Evolutionary conservation across 179 eudicot species (phyloP).

Genomic region (Carnegiea gigantea): DNA sequence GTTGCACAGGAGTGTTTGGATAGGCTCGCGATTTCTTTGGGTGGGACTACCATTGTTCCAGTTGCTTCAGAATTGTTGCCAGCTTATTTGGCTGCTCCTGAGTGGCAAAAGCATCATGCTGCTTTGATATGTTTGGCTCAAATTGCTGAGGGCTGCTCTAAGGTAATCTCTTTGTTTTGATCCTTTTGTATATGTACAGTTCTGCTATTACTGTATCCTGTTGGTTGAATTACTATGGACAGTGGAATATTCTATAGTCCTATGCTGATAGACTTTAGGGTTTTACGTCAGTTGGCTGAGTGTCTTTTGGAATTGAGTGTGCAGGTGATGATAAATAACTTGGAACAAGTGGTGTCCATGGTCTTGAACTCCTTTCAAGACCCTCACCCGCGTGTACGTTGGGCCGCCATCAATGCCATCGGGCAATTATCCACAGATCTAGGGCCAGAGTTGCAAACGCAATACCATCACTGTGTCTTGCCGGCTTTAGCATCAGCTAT

Average conservation of each 20-base stretch:
- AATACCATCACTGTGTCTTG: slow-evolving; percentile 61
- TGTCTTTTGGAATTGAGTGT: slow-evolving; percentile 10
- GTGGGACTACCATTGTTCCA: slow-evolving; percentile 33
- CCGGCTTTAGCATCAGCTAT: slow-evolving; percentile 73
- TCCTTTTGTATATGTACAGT: background rate
- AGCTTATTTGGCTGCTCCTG: slow-evolving; percentile 33
- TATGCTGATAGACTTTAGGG: background rate
- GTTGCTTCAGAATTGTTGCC: slow-evolving; percentile 37
- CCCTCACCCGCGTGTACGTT: slow-evolving; percentile 64
- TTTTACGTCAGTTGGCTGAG: background rate
- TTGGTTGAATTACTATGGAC: background rate
- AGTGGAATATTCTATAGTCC: background rate
- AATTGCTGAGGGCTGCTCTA: slow-evolving; percentile 37
- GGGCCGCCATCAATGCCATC: slow-evolving; percentile 77
- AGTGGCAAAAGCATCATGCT: slow-evolving; percentile 36
- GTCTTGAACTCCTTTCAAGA: slow-evolving; percentile 61
- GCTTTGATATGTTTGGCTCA: slow-evolving; percentile 35
- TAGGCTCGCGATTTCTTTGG: slow-evolving; percentile 30
- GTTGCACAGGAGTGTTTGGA: slow-evolving; percentile 38
- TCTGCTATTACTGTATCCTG: background rate
- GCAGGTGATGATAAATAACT: slow-evolving; percentile 62
- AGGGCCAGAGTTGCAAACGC: slow-evolving; percentile 65
- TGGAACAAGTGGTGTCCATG: slow-evolving; percentile 62
- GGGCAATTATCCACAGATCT: slow-evolving; percentile 69
- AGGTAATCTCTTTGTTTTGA: slow-evolving; percentile 23